Evolutionary conservation across 306 rosid genomes (phyloP), one percentile per base, ranked within the genome.

Genomic region (Elaeagnus macrophylla): DNA sequence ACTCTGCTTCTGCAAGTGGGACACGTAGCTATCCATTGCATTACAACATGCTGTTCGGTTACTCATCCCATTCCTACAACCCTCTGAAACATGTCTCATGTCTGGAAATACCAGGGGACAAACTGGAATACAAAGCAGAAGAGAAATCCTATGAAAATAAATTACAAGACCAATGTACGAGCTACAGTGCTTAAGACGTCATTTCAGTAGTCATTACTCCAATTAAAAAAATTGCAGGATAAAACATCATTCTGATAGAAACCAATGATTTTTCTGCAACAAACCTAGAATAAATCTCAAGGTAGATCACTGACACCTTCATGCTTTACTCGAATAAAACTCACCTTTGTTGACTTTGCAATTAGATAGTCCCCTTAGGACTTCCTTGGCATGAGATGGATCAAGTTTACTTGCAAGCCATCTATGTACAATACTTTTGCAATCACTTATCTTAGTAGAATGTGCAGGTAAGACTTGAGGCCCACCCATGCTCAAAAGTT

Each of bases 1-100:
- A 61, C 94, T 87, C 77, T 91, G 99, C 79, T 81, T 87, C 75
- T 91, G 99, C 81, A 91, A 75, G 80, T 84, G 96, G 61, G 95
- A 78, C 55, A 87, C 89, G 15, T 91, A 87, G 74, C 83, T 81
- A 53, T 63, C 93, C 96, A 91, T 82, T 52, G 93, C 84, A 52
- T 66, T 54, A 71, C 96, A 91, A 70, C 99, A 91, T 15, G 77
- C 70, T 12, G 82, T 78, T 73, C 60, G 81, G 78, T 82, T 87
- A 49, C 76, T 77, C 64, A 82, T 59, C 65, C 80, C 78, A 67
- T 80, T 47, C 59, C 75, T 89, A 67, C 99, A 87, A 59, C 79
- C 83, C 72, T 49, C 44, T 55, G 80, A 65, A 42, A 87, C 85
- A 65, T 80, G 85, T 37, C 50, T 75, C 73, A 71, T 72, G 68